phyloP scores from a whole-genome alignment of 257 asterid genomes.

The Solanum dulcamara region DNA sequence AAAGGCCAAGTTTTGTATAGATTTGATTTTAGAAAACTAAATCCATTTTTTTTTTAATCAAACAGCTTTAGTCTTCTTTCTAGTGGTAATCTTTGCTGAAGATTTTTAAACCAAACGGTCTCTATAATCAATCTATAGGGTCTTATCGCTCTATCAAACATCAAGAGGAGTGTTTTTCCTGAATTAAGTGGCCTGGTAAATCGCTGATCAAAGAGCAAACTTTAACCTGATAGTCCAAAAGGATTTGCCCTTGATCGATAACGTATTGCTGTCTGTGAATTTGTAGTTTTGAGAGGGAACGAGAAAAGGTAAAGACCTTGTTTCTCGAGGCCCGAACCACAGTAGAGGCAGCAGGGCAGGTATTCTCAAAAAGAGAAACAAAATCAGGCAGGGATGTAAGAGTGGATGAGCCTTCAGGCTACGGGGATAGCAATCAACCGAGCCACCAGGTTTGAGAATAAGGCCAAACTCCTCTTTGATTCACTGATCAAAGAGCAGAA shows the following conservation, averaged over 20 bases:
- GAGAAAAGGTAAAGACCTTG: not conserved
- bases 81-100: not conserved
- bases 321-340: not conserved
- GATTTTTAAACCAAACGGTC: not conserved
- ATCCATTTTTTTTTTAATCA: not conserved
- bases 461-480: not conserved
- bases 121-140: not conserved
- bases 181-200: not conserved
- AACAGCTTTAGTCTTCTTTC: not conserved
- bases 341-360: not conserved
- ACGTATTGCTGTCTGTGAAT: not conserved
- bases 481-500: not conserved
- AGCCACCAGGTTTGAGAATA: not conserved
- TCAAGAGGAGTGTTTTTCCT: not conserved
- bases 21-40: not conserved
- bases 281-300: not conserved
- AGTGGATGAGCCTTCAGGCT: not conserved
- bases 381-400: not conserved
- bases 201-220: not conserved
- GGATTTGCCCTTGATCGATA: not conserved
- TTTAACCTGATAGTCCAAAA: not conserved
- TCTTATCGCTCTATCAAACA: too few relatives aligned
- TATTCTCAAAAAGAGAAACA: not conserved
- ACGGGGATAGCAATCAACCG: not conserved
- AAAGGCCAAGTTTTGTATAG: too few relatives aligned